phyloP scores from a whole-genome alignment of 2,329 filamentous ascomycete genomes.

The Hypoxylon sp. region DNA sequence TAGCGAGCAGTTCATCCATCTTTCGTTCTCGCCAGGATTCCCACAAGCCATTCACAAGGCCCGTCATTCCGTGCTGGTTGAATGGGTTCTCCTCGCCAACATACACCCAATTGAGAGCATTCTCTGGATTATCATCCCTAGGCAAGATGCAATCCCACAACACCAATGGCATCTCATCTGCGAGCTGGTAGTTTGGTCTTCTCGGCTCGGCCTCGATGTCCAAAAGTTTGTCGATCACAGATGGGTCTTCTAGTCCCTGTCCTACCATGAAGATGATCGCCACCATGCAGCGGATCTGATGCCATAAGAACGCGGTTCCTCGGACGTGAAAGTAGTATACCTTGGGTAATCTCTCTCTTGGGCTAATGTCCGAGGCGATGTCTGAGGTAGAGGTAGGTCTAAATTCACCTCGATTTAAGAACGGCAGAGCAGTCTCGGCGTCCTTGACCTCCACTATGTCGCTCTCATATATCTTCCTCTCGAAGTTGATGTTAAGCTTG shows the following conservation, averaged over 20 bases:
- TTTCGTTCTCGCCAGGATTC: conserved; percentile 85
- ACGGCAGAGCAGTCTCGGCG: conserved; percentile 68
- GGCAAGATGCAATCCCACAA: conserved; percentile 97
- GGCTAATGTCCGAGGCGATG: conserved; percentile 39
- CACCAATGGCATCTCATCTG: conserved; percentile 88
- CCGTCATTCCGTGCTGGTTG: conserved; percentile 74
- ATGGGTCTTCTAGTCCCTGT: conserved; percentile 85
- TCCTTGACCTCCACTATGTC: conserved; percentile 80
- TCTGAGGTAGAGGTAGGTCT: conserved; percentile 51
- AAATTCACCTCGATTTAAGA: conserved; percentile 65
- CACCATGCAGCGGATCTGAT: conserved; percentile 97
- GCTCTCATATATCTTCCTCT: conserved; percentile 83
- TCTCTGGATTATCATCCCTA: conserved; percentile 56
- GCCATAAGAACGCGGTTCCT: conserved; percentile 96
- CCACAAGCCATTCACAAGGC: conserved; percentile 85
- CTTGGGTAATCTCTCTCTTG: conserved; percentile 64
- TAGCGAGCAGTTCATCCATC: conserved; percentile 89
- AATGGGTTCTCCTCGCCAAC: conserved; percentile 75
- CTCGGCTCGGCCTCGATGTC: conserved; percentile 79
- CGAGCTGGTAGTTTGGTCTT: conserved; percentile 92
- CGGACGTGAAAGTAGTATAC: conserved; percentile 91
- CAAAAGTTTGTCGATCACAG: conserved; percentile 80
- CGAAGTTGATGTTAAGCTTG: conserved; percentile 91
- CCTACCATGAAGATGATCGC: conserved; percentile 91
- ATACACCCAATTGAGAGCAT: conserved; percentile 84